These are phyloP conservation scores for Lentinula aciculospora DNA, from an alignment of 768 basidiomycete species.

Conservation along the genomic window DNA sequence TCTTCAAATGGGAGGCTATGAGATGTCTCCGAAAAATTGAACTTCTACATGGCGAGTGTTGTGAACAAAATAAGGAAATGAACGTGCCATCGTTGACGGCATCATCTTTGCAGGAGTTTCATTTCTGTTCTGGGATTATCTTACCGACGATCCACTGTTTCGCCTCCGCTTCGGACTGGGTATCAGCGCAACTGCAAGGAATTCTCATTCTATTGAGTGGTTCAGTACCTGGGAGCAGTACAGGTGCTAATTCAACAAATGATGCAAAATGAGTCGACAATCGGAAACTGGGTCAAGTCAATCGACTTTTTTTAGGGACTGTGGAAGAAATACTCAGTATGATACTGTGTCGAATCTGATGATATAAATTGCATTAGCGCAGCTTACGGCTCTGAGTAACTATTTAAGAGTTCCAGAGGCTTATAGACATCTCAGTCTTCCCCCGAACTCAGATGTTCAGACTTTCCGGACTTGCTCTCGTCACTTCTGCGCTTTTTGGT, in stretches of 20 bases:
- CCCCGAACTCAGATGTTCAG: neutral
- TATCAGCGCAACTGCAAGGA: neutral
- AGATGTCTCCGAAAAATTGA: too few species aligned
- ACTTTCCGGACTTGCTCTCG: neutral
- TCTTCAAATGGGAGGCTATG: too few species aligned
- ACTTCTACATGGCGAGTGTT: too few species aligned
- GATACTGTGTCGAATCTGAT: neutral
- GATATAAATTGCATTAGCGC: neutral
- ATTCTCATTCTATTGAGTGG: neutral
- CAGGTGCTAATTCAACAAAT: neutral
- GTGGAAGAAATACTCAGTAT: neutral
- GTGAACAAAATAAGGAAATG: too few species aligned
- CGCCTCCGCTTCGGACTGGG: neutral
- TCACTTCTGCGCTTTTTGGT: neutral
- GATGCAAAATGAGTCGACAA: neutral
- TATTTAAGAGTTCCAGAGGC: neutral
- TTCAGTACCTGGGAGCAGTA: neutral
- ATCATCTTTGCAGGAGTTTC: neutral
- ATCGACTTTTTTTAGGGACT: neutral
- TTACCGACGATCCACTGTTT: neutral
- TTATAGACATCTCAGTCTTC: neutral
- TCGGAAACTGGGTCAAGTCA: neutral
- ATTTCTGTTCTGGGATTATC: neutral
- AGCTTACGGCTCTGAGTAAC: neutral
- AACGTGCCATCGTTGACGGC: too few species aligned